These are phyloP conservation scores for Boletus rubescentipes DNA, from an alignment of 768 basidiomycete species.

Conservation along the genomic window DNA sequence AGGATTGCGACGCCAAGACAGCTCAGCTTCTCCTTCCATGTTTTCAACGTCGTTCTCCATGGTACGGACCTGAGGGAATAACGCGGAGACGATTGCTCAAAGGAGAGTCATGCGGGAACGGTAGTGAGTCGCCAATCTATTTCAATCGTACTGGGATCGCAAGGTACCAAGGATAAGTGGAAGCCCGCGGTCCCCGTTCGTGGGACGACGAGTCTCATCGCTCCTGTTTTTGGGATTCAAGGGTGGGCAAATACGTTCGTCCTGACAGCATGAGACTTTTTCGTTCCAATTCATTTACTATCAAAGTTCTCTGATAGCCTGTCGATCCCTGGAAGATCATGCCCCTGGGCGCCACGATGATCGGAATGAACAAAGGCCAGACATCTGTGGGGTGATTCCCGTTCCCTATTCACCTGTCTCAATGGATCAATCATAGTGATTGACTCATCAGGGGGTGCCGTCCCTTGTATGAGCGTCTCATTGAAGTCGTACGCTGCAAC, in stretches of 20 bases:
- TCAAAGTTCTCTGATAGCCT: conserved; percentile 1
- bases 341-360: not conserved
- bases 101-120: not conserved
- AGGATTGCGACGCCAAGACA: not conserved
- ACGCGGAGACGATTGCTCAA: not conserved
- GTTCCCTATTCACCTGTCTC: not conserved
- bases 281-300: not conserved
- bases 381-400: not conserved
- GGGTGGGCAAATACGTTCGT: not conserved
- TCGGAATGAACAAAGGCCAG: not conserved
- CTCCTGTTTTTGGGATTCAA: conserved; percentile 1
- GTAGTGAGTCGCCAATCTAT: conserved; percentile 5
- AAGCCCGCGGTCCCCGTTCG: conserved; percentile 4
- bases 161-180: not conserved
- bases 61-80: not conserved
- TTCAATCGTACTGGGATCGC: not conserved
- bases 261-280: conserved; percentile 1
- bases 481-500: not conserved
- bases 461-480: not conserved
- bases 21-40: not conserved
- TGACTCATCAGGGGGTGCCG: not conserved
- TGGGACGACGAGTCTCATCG: conserved; percentile 6
- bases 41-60: not conserved
- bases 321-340: conserved; percentile 14
- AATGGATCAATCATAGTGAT: conserved; percentile 2